Evolutionary conservation across 345 rosid species (phyloP), one percentile per base, ranked within the genome.

Genomic region (Jatropha curcas): DNA sequence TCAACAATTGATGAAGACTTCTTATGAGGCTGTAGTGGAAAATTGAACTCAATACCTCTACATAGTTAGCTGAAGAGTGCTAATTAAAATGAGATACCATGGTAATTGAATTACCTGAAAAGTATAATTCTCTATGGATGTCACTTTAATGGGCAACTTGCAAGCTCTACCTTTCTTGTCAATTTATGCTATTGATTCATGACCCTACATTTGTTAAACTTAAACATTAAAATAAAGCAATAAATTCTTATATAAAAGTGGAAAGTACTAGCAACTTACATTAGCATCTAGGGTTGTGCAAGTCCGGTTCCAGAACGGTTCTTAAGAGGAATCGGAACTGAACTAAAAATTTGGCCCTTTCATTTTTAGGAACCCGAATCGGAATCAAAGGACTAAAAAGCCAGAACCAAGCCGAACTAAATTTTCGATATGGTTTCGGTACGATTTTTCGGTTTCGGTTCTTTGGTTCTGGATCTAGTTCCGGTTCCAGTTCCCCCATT

Each of bases 91-190:
- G 88, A 83, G 92, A 87, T 82, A 88, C 81, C 96, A 92, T 92
- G 68, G 90, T 91, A 48, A 90, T 87, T 58, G 97, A 90, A 76
- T 88, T 91, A 13, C 97, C 97, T 7, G 96, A 96, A 85, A 90
- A 86, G 80, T 92, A 87, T 75, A 92, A 78, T 48, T 91, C 88
- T 83, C 82, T 90, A 37, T 89, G 88, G 65, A 92, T 75, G 60
- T 80, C 83, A 61, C 82, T 84, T 80, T 90, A 65, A 92, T 76
- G 70, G 82, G 97, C 68, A 92, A 71, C 82, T 81, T 77, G 60
- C 75, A 82, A 84, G 91, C 89, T 84, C 83, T 90, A 59, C 97
- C 97, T 71, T 83, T 92, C 57, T 41, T 76, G 83, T 85, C 87
- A 35, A 92, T 89, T 78, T 90, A 88, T 28, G 91, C 93, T 76